Evolutionary conservation across 306 rosid species (phyloP).

Genomic region (Calophaca sinica): DNA sequence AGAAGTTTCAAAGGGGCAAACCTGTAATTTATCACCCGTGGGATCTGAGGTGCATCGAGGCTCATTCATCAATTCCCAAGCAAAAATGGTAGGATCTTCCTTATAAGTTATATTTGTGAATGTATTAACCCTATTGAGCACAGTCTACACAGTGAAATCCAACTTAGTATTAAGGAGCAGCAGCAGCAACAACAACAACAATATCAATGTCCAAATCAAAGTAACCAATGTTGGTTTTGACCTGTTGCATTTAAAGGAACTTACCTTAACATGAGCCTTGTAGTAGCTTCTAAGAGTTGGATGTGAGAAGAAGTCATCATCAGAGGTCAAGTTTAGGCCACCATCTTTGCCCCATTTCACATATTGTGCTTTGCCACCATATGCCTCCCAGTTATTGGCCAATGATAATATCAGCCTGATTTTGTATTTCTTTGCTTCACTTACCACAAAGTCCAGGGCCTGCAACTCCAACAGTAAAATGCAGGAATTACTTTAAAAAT

Average conservation of each 20-base stretch:
- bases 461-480: constrained; percentile 44
- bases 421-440: constrained; percentile 90
- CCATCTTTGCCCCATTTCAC: constrained; percentile 92
- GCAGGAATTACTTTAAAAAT: neutral
- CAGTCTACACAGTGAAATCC: constrained; percentile 59
- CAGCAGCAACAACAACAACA: neutral
- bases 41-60: constrained; percentile 94
- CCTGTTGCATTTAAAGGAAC: constrained; percentile 37
- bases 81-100: constrained; percentile 88
- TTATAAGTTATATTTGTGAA: constrained; percentile 80
- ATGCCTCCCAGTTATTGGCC: constrained; percentile 94
- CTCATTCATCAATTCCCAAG: constrained; percentile 97
- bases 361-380: constrained; percentile 93
- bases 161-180: constrained; percentile 22
- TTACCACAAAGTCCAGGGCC: constrained; percentile 92
- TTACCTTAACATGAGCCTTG: constrained; percentile 87
- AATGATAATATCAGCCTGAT: constrained; percentile 86
- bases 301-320: constrained; percentile 89
- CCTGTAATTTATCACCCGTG: constrained; percentile 80
- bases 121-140: constrained; percentile 86
- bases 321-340: constrained; percentile 81
- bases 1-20: constrained; percentile 43
- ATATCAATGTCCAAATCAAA: neutral
- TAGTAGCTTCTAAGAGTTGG: constrained; percentile 82
- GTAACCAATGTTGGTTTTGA: neutral